A percentile compares a stretch with the other conserved stretches of the same genome.
These are phyloP conservation scores for Lactarius hengduanensis DNA, from an alignment of 768 basidiomycete genomes.

Conservation along the genomic window DNA sequence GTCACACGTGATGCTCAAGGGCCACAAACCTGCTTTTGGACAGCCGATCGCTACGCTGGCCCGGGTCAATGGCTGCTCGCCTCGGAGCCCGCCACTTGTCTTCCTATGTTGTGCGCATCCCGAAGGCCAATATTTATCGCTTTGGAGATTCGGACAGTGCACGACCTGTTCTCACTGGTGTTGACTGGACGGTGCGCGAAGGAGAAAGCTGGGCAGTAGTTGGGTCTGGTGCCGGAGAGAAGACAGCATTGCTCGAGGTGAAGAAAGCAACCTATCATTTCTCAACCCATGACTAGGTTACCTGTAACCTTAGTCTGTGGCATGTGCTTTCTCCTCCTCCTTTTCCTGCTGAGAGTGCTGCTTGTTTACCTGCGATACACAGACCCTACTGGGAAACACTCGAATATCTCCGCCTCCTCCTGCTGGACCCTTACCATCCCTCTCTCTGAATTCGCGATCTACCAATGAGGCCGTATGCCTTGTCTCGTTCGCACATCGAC, in stretches of 20 bases:
- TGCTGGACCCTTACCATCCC: slow-evolving; percentile 76
- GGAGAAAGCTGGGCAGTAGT: slow-evolving; percentile 77
- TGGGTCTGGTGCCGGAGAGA: slow-evolving; percentile 61
- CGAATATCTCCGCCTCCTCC: slow-evolving; percentile 65
- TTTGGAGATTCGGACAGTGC: slow-evolving; percentile 53
- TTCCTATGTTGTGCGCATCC: slow-evolving; percentile 34
- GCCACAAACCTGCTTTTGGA: not conserved
- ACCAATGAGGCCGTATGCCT: slow-evolving; percentile 51
- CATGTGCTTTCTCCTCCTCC: not conserved
- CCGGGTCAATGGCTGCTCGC: not conserved
- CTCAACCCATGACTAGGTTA: not conserved
- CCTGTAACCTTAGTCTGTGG: not conserved
- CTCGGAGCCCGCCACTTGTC: not conserved
- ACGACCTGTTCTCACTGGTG: slow-evolving; percentile 48
- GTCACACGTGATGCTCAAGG: too few species aligned
- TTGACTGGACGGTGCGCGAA: slow-evolving; percentile 59
- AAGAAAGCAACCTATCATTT: slow-evolving; percentile 22
- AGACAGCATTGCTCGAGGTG: slow-evolving; percentile 65
- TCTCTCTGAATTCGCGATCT: slow-evolving; percentile 40
- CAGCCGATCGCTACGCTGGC: not conserved
- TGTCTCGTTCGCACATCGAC: slow-evolving; percentile 68
- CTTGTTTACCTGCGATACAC: slow-evolving; percentile 3
- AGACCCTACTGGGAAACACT: slow-evolving; percentile 71
- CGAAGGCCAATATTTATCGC: slow-evolving; percentile 52
- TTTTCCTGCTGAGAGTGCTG: slow-evolving; percentile 1